A percentile compares a stretch with the other conserved stretches of the same genome.
phyloP scores from a whole-genome alignment of 768 basidiomycete species.

The Sporobolomyces roseus region DNA sequence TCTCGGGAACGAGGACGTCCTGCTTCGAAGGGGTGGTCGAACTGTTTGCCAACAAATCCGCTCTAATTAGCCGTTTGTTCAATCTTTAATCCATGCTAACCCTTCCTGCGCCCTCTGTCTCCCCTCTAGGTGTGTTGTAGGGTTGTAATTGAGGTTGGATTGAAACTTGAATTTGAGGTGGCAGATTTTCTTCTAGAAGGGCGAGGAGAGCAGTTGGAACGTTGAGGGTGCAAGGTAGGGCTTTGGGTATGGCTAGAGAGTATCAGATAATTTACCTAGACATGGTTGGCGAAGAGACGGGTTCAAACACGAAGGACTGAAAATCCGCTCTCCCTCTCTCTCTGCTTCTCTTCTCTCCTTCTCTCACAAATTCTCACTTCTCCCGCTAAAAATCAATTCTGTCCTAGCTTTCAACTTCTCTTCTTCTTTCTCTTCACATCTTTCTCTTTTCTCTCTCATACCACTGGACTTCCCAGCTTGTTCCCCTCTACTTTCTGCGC shows the following conservation, averaged over 20 bases:
- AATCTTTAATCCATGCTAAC: neutral
- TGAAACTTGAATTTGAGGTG: neutral
- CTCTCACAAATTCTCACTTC: neutral
- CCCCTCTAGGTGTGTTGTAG: neutral
- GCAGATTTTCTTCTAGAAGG: neutral
- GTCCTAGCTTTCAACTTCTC: neutral
- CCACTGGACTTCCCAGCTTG: neutral
- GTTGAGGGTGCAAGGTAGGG: neutral
- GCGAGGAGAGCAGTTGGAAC: neutral
- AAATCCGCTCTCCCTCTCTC: neutral
- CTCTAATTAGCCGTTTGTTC: neutral
- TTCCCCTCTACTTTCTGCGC: too few species aligned
- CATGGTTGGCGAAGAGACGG: constrained; percentile 26
- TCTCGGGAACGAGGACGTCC: constrained; percentile 54
- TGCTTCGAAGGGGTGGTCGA: constrained; percentile 37
- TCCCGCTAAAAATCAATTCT: neutral
- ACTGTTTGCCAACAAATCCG: constrained; percentile 3
- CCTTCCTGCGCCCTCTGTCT: neutral
- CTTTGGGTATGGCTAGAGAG: neutral
- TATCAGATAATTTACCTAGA: constrained; percentile 6
- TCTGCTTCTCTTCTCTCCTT: neutral
- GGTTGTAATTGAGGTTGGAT: neutral
- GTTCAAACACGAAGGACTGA: constrained; percentile 15
- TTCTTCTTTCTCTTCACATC: neutral
- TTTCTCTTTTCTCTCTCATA: constrained; percentile 1